Percentiles rank a stretch among this genome's conserved stretches.
These are phyloP conservation scores for Phylloporus arenicola DNA, from an alignment of 768 basidiomycete species.

Conservation along the genomic window DNA sequence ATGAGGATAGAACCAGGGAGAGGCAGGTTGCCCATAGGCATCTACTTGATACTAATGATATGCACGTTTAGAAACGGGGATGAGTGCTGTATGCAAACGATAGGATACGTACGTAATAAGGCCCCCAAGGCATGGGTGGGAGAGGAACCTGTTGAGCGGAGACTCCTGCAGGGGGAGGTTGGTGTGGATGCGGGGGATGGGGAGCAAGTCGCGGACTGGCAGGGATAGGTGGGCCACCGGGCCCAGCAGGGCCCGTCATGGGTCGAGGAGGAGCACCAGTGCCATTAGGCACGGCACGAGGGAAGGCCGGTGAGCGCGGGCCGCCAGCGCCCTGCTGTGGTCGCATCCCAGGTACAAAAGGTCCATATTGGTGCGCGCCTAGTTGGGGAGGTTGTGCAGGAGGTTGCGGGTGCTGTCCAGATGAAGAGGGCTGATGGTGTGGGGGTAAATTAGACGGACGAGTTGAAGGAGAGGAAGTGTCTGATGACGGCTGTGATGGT, in stretches of 20 bases:
- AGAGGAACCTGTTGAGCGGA: constrained; percentile 41
- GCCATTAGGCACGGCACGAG: constrained; percentile 60
- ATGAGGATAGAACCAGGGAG: constrained; percentile 36
- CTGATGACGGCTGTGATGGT: constrained; percentile 47
- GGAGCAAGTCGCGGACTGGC: constrained; percentile 64
- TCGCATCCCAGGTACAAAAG: constrained; percentile 49
- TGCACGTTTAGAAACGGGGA: neutral
- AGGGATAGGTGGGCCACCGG: constrained; percentile 47
- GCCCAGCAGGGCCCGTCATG: constrained; percentile 44
- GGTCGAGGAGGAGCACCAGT: constrained; percentile 46
- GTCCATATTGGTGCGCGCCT: constrained; percentile 39
- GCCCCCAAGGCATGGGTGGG: constrained; percentile 36
- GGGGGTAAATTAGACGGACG: constrained; percentile 50
- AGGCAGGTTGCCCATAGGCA: constrained; percentile 40
- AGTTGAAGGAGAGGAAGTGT: constrained; percentile 54
- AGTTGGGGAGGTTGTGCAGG: constrained; percentile 37
- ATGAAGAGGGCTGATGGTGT: constrained; percentile 36
- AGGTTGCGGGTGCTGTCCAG: constrained; percentile 36
- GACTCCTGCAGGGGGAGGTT: constrained; percentile 51
- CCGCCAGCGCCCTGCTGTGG: constrained; percentile 42
- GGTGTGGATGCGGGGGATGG: constrained; percentile 41
- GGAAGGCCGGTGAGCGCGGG: constrained; percentile 64
- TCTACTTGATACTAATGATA: constrained; percentile 40
- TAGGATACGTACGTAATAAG: constrained; percentile 54
- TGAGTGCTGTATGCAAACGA: neutral